These are phyloP conservation scores for Pulveroboletus sp. DNA, from an alignment of 768 basidiomycete species.

Conservation along the genomic window DNA sequence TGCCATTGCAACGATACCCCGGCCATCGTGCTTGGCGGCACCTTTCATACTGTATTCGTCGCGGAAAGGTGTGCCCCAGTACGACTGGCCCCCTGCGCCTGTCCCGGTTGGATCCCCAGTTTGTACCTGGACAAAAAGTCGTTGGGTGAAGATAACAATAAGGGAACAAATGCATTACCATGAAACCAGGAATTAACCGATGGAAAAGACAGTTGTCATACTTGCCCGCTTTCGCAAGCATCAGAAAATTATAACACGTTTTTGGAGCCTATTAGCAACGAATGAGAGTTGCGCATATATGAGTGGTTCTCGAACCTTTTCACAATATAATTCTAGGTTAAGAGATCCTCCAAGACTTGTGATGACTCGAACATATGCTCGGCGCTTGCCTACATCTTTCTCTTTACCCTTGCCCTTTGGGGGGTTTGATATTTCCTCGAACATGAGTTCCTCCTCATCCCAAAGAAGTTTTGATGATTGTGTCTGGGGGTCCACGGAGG, in stretches of 20 bases:
- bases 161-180: conserved; percentile 48
- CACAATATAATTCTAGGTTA: conserved; percentile 83
- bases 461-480: conserved; percentile 75
- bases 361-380: conserved; percentile 93
- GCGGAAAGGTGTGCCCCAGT: conserved; percentile 94
- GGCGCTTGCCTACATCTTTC: conserved; percentile 85
- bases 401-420: conserved; percentile 87
- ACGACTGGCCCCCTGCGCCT: conserved; percentile 86
- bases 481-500: conserved; percentile 76
- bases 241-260: conserved; percentile 97
- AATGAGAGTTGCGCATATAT: not conserved
- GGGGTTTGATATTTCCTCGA: conserved; percentile 82
- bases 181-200: conserved; percentile 89
- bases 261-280: conserved; percentile 74
- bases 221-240: conserved; percentile 86
- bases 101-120: conserved; percentile 97
- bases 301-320: conserved; percentile 52
- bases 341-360: conserved; percentile 88
- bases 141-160: not conserved
- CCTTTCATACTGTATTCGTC: conserved; percentile 89
- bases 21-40: conserved; percentile 80
- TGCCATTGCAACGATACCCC: conserved; percentile 91
- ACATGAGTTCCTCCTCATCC: conserved; percentile 99
- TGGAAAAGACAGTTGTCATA: conserved; percentile 91
- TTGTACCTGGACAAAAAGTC: conserved; percentile 64